phyloP scores from a whole-genome alignment of 1,139 yeast genomes.

The Entelexis sorbosivorans region DNA sequence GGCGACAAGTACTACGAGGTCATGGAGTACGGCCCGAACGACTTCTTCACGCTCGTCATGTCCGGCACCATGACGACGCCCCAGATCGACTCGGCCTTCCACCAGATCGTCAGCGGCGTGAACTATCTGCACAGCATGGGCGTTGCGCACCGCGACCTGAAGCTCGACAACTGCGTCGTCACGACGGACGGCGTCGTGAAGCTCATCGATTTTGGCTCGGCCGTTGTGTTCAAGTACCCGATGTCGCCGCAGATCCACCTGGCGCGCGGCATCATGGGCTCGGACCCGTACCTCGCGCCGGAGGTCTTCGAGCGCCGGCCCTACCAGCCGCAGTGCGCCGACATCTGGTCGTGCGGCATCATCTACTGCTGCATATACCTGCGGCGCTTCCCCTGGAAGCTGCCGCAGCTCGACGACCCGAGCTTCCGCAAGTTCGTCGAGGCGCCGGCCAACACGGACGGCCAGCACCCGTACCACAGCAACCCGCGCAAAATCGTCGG shows the following conservation, averaged over 20 bases:
- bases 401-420: conserved; percentile 76
- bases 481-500: conserved; percentile 38
- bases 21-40: conserved; percentile 96
- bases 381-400: conserved; percentile 95
- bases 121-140: conserved; percentile 76
- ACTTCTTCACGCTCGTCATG: conserved; percentile 96
- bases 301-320: conserved; percentile 66
- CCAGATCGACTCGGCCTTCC: conserved; percentile 82
- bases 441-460: conserved; percentile 25
- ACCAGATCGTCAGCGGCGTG: conserved; percentile 77
- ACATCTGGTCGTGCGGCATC: conserved; percentile 90
- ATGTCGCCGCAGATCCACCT: conserved; percentile 65
- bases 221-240: conserved; percentile 88
- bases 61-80: conserved; percentile 78
- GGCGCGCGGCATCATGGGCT: conserved; percentile 92
- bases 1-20: conserved; percentile 81
- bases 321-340: conserved; percentile 89
- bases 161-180: conserved; percentile 88
- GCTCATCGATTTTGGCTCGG: conserved; percentile 91
- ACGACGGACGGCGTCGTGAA: conserved; percentile 77
- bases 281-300: conserved; percentile 96
- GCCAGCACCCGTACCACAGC: conserved; percentile 18
- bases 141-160: conserved; percentile 88
- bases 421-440: conserved; percentile 64
- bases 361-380: conserved; percentile 93